Percentiles rank a stretch among this genome's conserved stretches.
Evolutionary conservation across 768 basidiomycete genomes (phyloP).

Genomic region (Collybia mongolica): DNA sequence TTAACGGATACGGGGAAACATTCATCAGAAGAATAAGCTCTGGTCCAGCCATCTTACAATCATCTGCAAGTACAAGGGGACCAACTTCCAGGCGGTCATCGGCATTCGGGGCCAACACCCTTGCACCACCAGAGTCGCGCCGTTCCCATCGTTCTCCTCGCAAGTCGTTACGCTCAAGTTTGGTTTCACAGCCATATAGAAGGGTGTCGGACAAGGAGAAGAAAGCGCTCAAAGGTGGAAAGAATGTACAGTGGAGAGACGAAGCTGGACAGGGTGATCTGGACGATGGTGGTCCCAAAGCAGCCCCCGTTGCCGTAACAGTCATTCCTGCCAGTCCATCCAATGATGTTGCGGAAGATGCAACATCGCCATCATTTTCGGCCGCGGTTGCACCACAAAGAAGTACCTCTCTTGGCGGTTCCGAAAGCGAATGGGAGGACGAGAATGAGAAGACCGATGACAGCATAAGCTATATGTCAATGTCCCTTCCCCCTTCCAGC

Average conservation of each 20-base stretch:
- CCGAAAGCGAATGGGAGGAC: slow-evolving; percentile 90
- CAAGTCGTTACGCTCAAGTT: slow-evolving; percentile 69
- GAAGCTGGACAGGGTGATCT: slow-evolving; percentile 82
- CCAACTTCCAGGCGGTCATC: slow-evolving; percentile 37
- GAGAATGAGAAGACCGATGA: slow-evolving; percentile 85
- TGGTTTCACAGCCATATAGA: slow-evolving; percentile 57
- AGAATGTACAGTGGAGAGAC: slow-evolving; percentile 86
- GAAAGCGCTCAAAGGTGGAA: slow-evolving; percentile 52
- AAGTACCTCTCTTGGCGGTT: slow-evolving; percentile 53
- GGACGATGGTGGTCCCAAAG: slow-evolving; percentile 55
- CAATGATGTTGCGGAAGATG: slow-evolving; percentile 17
- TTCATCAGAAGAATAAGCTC: slow-evolving; percentile 52
- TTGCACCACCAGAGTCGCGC: slow-evolving; percentile 53
- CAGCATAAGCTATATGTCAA: slow-evolving; percentile 53
- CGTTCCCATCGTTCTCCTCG: slow-evolving; percentile 60
- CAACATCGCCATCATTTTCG: slow-evolving; percentile 20
- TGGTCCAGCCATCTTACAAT: slow-evolving; percentile 42
- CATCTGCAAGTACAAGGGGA: slow-evolving; percentile 16
- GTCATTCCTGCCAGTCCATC: slow-evolving; percentile 45
- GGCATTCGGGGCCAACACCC: slow-evolving; percentile 34
- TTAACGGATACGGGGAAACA: slow-evolving; percentile 48
- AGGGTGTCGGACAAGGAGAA: slow-evolving; percentile 65
- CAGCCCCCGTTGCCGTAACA: slow-evolving; percentile 29
- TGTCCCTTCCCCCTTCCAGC: slow-evolving; percentile 38
- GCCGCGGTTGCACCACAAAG: slow-evolving; percentile 35